Conservation (phyloP, 2,329 filamentous ascomycete species). For the Claviceps arundinis region DNA sequence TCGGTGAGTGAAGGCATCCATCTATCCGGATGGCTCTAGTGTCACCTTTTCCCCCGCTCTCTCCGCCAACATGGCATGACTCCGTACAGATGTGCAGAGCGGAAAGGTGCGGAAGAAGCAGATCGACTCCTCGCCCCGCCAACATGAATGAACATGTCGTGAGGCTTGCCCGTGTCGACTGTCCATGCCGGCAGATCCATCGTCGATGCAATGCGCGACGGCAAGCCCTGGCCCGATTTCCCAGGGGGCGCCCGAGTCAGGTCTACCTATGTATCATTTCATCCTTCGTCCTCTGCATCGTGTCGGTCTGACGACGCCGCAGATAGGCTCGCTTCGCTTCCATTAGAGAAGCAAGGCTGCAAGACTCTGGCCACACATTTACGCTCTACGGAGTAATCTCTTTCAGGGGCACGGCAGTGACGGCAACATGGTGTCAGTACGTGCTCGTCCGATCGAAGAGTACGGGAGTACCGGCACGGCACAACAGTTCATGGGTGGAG, state of each 20-base stretch:
- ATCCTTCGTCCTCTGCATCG: neutral
- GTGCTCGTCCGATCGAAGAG: too few species aligned
- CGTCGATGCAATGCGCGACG: neutral
- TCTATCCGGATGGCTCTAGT: neutral
- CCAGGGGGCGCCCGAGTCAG: neutral
- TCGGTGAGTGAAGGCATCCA: neutral
- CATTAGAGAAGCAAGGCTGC: neutral
- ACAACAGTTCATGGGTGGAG: too few species aligned
- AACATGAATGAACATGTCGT: neutral
- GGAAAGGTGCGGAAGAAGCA: neutral
- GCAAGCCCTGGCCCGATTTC: neutral
- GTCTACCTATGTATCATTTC: neutral
- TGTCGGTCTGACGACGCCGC: neutral
- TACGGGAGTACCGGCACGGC: too few species aligned
- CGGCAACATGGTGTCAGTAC: too few species aligned
- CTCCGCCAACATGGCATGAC: neutral
- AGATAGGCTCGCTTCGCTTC: neutral
- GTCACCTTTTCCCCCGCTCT: neutral
- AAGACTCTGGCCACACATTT: too few species aligned
- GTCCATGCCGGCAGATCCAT: neutral
- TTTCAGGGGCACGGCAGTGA: too few species aligned
- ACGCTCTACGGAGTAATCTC: too few species aligned
- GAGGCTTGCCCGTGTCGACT: neutral
- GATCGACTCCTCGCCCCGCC: neutral
- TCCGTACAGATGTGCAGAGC: too few species aligned